Evolutionary conservation across 768 basidiomycete species (phyloP), one percentile per base, ranked within the genome.

Genomic region (Termitomyces titanicus): DNA sequence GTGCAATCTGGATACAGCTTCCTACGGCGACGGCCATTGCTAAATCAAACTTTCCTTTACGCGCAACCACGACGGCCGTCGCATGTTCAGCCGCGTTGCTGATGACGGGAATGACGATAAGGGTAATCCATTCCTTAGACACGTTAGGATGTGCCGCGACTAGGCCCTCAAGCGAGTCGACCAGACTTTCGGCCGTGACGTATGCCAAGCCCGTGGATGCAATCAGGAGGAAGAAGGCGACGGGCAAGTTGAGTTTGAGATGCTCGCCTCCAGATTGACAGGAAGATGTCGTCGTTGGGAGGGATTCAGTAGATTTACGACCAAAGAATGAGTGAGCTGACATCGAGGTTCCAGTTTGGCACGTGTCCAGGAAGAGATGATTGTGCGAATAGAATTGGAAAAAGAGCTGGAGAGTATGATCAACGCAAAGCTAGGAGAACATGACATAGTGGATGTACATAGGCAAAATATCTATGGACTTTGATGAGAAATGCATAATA

Each of bases 361-460:
- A 58, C 11, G 69, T 70, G 62, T 75, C 73, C 52, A 72, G 58
- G 70, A 77, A 78, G 18, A 77, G 63, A 54, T 76, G 71, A 52
- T 73, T 74, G 61, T 81, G 80, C 7, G 79, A 78, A 66, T 78
- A 79, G 68, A 82, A 79, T 61, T 81, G 80, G 69, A 82, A 81
- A 58, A 77, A 65, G 45, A 81, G 70, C 68, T 80, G 68, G 17
- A 20, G 29, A 74, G 72, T 55, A 83, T 88, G 3, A 29, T 45
- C 1, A 31, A 31, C 12, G 18, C 10, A 18, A 27, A 18, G 12
- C 7, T 31, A 9, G 0, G n/a, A 15, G 9, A 10, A 10, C 5
- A 27, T 5, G 1, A 10, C 2, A 2, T n/a, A n/a, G 17, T 13
- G 11, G 6, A 31, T 27, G 11, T 12, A 46, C 45, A 31, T 46